Percentiles rank a stretch among this genome's conserved stretches.
These are phyloP conservation scores for Penicillium sp. DNA, from an alignment of 2,329 filamentous ascomycete species.

Conservation along the genomic window DNA sequence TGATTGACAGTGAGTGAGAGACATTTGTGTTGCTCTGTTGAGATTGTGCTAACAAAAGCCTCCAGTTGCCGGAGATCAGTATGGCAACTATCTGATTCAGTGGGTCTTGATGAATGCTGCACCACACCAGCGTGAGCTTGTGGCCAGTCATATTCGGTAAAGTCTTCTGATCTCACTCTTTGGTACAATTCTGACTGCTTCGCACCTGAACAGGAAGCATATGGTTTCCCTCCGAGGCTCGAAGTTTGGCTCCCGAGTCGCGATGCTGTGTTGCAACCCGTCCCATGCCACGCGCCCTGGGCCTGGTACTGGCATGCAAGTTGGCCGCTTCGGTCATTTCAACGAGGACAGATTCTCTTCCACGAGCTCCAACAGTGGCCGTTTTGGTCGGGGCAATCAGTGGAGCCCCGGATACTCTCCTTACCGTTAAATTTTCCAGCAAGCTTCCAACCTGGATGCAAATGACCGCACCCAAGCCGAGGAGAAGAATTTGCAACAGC, in stretches of 20 bases:
- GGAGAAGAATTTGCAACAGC: neutral
- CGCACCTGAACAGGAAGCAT: conserved; percentile 69
- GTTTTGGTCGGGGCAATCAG: conserved; percentile 45
- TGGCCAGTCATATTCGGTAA: conserved; percentile 85
- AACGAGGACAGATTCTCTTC: conserved; percentile 45
- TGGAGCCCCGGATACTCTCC: conserved; percentile 47
- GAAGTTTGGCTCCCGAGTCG: conserved; percentile 97
- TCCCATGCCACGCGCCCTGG: conserved; percentile 87
- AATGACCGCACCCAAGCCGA: neutral
- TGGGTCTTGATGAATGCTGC: conserved; percentile 92
- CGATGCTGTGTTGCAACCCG: conserved; percentile 98
- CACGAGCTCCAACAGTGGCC: conserved; percentile 48
- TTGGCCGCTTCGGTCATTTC: conserved; percentile 64
- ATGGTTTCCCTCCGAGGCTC: conserved; percentile 99
- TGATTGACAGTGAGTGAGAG: conserved; percentile 78
- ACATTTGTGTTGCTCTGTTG: neutral
- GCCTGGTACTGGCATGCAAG: conserved; percentile 73
- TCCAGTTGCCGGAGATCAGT: conserved; percentile 89
- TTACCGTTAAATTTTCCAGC: conserved; percentile 40
- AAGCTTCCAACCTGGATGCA: neutral
- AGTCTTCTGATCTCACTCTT: conserved; percentile 9
- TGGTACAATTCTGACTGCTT: conserved; percentile 12
- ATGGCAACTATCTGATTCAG: conserved; percentile 97
- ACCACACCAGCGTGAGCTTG: conserved; percentile 87
- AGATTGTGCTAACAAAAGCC: neutral